Evolutionary conservation across 2,329 filamentous ascomycete genomes (phyloP).

Genomic region (Lanzia echinophila): DNA sequence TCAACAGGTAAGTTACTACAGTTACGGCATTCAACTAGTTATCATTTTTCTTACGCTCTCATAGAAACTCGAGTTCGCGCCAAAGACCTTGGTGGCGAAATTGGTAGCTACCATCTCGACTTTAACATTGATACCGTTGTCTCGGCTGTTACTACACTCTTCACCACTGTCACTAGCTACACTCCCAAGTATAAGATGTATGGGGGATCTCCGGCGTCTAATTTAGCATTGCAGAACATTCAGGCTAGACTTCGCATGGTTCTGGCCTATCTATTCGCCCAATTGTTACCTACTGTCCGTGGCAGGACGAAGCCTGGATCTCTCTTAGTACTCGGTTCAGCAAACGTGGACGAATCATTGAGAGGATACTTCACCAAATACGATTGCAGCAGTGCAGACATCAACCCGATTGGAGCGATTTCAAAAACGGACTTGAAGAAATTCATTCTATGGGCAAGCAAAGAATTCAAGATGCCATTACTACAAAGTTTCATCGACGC

Average conservation of each 20-base stretch:
- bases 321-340: constrained; percentile 59
- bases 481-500: constrained; percentile 60
- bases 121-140: constrained; percentile 41
- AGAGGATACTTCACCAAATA: constrained; percentile 57
- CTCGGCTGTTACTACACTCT: constrained; percentile 33
- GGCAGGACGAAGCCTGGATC: constrained; percentile 42
- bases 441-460: constrained; percentile 61
- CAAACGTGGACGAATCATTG: constrained; percentile 51
- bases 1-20: constrained; percentile 29
- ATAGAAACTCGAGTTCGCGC: constrained; percentile 55
- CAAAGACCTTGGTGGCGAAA: constrained; percentile 49
- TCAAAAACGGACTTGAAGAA: constrained; percentile 62
- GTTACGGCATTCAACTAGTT: too few species aligned
- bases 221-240: constrained; percentile 58
- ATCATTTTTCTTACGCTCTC: too few species aligned
- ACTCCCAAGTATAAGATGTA: constrained; percentile 53
- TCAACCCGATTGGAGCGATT: constrained; percentile 57
- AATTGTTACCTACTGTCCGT: constrained; percentile 54
- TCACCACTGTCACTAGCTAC: constrained; percentile 53
- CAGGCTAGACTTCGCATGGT: constrained; percentile 61
- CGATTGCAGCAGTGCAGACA: constrained; percentile 22
- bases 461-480: constrained; percentile 55
- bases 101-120: constrained; percentile 67
- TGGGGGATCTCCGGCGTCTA: constrained; percentile 42
- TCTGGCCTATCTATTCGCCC: constrained; percentile 52